A percentile compares a stretch with the other conserved stretches of the same genome.
These are phyloP conservation scores for Boechera divaricarpa DNA, from an alignment of 345 rosid species.

Conservation along the genomic window DNA sequence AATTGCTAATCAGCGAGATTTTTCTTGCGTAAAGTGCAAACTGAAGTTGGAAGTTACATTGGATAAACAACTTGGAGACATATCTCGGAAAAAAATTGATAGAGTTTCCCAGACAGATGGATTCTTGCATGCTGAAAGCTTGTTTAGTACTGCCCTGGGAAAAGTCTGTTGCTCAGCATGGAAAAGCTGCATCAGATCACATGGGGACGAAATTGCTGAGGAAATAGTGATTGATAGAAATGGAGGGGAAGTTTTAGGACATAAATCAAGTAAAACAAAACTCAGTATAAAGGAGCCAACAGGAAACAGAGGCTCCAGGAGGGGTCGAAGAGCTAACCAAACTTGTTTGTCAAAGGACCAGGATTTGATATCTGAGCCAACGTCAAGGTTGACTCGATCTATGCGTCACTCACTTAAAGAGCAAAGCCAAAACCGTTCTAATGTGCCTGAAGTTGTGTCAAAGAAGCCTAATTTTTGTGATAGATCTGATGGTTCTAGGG, in stretches of 20 bases:
- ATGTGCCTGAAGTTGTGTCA: conserved; percentile 41
- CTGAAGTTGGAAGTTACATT: conserved; percentile 65
- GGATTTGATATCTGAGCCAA: conserved; percentile 45
- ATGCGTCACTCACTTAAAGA: conserved; percentile 60
- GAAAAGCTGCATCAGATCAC: conserved; percentile 57
- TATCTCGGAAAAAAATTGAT: conserved; percentile 51
- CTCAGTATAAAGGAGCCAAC: conserved; percentile 40
- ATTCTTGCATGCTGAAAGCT: conserved; percentile 61
- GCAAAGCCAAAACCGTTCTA: conserved; percentile 46
- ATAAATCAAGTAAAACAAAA: conserved; percentile 38
- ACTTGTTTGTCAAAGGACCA: conserved; percentile 54
- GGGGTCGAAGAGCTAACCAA: conserved; percentile 51
- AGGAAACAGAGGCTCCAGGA: conserved; percentile 50
- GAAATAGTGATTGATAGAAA: conserved; percentile 24
- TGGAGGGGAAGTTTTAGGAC: conserved; percentile 20
- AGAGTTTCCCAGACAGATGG: conserved; percentile 47
- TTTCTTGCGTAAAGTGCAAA: conserved; percentile 73
- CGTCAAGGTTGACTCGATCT: conserved; percentile 78
- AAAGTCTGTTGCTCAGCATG: conserved; percentile 63
- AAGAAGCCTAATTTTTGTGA: conserved; percentile 40
- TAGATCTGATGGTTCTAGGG: conserved; percentile 35
- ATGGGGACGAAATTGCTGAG: conserved; percentile 44
- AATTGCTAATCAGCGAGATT: conserved; percentile 37
- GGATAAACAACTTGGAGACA: conserved; percentile 75
- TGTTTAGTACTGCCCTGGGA: conserved; percentile 65